Evolutionary conservation across 2,329 filamentous ascomycete genomes (phyloP).

Genomic region (Rutstroemia sp.): DNA sequence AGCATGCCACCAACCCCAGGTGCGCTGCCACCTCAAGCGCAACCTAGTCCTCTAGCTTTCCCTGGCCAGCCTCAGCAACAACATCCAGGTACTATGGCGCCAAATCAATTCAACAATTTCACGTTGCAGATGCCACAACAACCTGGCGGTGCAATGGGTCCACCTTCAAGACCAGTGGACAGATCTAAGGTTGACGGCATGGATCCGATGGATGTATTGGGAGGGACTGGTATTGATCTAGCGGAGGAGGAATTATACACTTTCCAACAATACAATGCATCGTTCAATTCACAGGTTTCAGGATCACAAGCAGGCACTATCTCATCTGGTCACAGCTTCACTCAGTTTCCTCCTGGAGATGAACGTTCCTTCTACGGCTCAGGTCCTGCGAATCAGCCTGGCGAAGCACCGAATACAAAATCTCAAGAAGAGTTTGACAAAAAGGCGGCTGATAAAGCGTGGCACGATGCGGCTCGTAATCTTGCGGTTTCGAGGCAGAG

Average conservation of each 20-base stretch:
- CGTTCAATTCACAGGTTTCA: slow-evolving; percentile 38
- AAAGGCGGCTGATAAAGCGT: slow-evolving; percentile 57
- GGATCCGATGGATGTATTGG: slow-evolving; percentile 76
- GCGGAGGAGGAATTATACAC: slow-evolving; percentile 80
- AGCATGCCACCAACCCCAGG: slow-evolving; percentile 23
- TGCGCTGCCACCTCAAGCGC: slow-evolving; percentile 23
- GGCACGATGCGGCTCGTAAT: slow-evolving; percentile 52
- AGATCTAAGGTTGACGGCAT: slow-evolving; percentile 50
- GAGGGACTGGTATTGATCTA: slow-evolving; percentile 79
- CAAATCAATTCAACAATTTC: slow-evolving; percentile 10
- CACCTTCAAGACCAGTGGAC: slow-evolving; percentile 54
- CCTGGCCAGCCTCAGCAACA: slow-evolving; percentile 13
- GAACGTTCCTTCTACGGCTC: slow-evolving; percentile 56
- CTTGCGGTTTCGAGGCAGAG: slow-evolving; percentile 49
- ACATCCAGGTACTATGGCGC: slow-evolving; percentile 6
- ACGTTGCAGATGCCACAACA: slow-evolving; percentile 31
- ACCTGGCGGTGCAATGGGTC: slow-evolving; percentile 44
- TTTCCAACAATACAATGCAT: slow-evolving; percentile 56
- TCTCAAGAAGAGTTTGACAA: slow-evolving; percentile 59
- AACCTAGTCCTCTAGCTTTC: slow-evolving; percentile 21
- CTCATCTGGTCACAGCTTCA: slow-evolving; percentile 40
- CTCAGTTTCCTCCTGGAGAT: slow-evolving; percentile 46
- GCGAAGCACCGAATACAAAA: slow-evolving; percentile 37
- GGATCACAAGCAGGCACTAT: slow-evolving; percentile 34
- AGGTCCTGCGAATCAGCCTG: slow-evolving; percentile 57